Evolutionary conservation across 2,329 filamentous ascomycete species (phyloP), one percentile per base, ranked within the genome.

Genomic region (Colletotrichum graminicola): DNA sequence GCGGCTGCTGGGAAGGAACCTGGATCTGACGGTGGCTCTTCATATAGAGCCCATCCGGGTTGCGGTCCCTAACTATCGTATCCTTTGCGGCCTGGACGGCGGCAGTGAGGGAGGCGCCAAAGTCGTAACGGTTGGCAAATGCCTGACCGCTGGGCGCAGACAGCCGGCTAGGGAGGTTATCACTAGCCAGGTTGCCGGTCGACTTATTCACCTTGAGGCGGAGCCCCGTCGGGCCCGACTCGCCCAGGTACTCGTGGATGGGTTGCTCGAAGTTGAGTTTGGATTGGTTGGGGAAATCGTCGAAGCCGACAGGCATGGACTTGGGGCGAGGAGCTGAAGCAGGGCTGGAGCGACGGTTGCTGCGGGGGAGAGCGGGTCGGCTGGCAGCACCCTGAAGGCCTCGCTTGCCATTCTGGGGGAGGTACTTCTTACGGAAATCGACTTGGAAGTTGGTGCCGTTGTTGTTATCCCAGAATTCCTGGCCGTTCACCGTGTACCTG

Each of bases 391-490:
- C 84, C 73, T 87, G 83, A 36, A 84, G 80, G 67, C 83, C 83
- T 71, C 84, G 85, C 84, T 90, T 90, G 74, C 87, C 87, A 62
- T 86, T 89, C 76, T 87, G 87, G 23, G 88, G 84, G 72, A 93
- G 88, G 75, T 88, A 82, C 83, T 93, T 94, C 87, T 95, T 97
- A 74, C 87, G 86, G 84, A 99, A 99, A 80, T 97, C 94, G 66
- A 98, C 89, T 80, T 98, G 95, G 83, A 96, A 99, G 83, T 99
- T 98, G 81, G 90, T 89, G 39, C 86, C 85, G 76, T 86, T 85
- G 80, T 99, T 99, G 87, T 95, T 99, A 82, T 99, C 96, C 96
- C 96, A 99, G 81, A 90, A 93, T 77, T 98, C 95, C 73, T 92
- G 88, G 23, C 94, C 94, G 73, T 91, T 91, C 70, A 97, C 94